Percentiles rank a stretch among this genome's conserved stretches.
Conservation (phyloP, 345 rosid species). For the Erysimum cheiranthoides region DNA sequence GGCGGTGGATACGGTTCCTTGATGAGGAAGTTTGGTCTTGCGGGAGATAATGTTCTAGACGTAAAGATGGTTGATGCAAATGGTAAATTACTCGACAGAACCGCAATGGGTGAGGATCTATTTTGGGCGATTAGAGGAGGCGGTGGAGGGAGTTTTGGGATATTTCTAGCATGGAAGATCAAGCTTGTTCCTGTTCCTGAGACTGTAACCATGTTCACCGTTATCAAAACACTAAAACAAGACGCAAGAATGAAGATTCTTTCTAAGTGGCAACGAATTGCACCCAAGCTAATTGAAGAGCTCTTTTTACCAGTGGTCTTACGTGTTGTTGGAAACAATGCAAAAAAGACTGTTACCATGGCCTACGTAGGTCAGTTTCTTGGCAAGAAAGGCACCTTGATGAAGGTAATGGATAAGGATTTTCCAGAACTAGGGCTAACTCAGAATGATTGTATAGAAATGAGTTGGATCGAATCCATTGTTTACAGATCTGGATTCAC, state of each 20-base stretch:
- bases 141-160: conserved; percentile 50
- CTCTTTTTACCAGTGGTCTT: conserved; percentile 59
- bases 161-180: conserved; percentile 64
- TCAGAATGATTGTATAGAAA: conserved; percentile 52
- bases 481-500: conserved; percentile 49
- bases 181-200: conserved; percentile 67
- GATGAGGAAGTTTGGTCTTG: conserved; percentile 80
- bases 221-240: too few relatives aligned
- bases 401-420: conserved; percentile 48
- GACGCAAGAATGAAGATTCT: too few relatives aligned
- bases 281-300: conserved; percentile 54
- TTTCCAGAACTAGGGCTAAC: conserved; percentile 68
- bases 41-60: conserved; percentile 71
- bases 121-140: conserved; percentile 85
- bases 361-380: conserved; percentile 53
- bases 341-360: conserved; percentile 45
- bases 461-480: conserved; percentile 64
- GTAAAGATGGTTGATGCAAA: conserved; percentile 61
- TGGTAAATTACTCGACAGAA: conserved; percentile 60
- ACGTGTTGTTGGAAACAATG: conserved; percentile 32
- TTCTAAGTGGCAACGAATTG: conserved; percentile 35
- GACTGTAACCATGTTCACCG: conserved; percentile 18
- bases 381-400: conserved; percentile 47
- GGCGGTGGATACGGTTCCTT: conserved; percentile 71
- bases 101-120: conserved; percentile 66